phyloP scores from a whole-genome alignment of 2,329 filamentous ascomycete genomes.

The Botryosphaeria dothidea region DNA sequence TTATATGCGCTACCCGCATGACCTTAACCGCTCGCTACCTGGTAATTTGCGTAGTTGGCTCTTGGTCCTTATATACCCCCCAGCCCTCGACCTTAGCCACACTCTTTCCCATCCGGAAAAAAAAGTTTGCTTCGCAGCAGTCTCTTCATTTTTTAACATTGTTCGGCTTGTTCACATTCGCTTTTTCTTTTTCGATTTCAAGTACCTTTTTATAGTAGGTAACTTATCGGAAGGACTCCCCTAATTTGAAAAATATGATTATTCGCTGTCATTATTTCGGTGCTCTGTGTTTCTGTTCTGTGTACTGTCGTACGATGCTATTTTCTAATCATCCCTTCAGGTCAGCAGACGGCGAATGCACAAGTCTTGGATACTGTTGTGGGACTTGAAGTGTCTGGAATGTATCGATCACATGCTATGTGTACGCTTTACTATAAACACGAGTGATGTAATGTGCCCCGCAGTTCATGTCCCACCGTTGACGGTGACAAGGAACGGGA shows the following conservation, averaged over 20 bases:
- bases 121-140: background rate
- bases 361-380: too few relatives aligned
- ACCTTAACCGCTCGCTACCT: background rate
- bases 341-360: too few relatives aligned
- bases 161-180: conserved; percentile 2
- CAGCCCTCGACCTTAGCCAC: background rate
- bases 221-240: background rate
- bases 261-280: background rate
- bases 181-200: background rate
- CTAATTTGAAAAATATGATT: conserved; percentile 11
- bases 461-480: too few relatives aligned
- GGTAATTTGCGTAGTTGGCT: background rate
- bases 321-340: too few relatives aligned
- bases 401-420: too few relatives aligned
- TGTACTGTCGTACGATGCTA: too few relatives aligned
- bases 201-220: conserved; percentile 1
- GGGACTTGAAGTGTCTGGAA: too few relatives aligned
- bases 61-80: background rate
- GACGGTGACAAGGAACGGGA: too few relatives aligned
- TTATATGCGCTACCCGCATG: background rate
- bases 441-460: too few relatives aligned
- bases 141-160: background rate
- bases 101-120: background rate
- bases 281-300: background rate
- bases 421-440: too few relatives aligned